Evolutionary conservation across 192 early-diverging fungal genomes (phyloP).

Genomic region (Coemansia sp.): DNA sequence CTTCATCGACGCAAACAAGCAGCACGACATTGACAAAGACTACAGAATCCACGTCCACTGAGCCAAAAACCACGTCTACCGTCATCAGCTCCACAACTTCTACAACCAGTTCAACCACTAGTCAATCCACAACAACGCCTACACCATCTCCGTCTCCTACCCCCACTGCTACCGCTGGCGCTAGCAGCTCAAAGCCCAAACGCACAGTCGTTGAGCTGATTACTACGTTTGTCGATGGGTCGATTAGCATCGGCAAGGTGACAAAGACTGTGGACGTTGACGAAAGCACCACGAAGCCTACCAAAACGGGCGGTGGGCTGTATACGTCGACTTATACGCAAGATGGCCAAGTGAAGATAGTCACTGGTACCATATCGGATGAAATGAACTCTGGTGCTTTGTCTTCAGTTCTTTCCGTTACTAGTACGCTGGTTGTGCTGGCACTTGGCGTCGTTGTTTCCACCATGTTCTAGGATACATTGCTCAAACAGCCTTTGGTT

Average conservation of each 20-base stretch:
- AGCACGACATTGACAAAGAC: neutral
- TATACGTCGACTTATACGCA: conserved; percentile 33
- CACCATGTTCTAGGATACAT: neutral
- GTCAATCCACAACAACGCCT: neutral
- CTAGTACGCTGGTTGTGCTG: neutral
- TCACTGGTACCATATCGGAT: conserved; percentile 23
- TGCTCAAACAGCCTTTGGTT: neutral
- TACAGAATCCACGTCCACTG: neutral
- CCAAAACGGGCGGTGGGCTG: neutral
- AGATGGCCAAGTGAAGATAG: conserved; percentile 29
- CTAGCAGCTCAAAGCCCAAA: conserved; percentile 4
- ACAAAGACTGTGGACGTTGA: conserved; percentile 16
- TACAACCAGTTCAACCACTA: neutral
- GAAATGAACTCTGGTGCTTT: neutral
- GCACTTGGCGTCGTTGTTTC: neutral
- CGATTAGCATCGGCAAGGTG: conserved; percentile 12
- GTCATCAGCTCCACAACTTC: neutral
- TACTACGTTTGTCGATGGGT: conserved; percentile 36
- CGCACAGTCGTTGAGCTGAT: conserved; percentile 33
- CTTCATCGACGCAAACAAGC: neutral
- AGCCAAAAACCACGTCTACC: neutral
- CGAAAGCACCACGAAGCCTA: neutral
- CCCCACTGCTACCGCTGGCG: neutral
- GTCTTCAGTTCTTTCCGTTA: neutral
- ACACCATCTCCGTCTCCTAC: neutral